Percentiles rank a stretch among this genome's conserved stretches.
Evolutionary conservation across 257 asterid species (phyloP).

Genomic region (Hygrophila difformis): DNA sequence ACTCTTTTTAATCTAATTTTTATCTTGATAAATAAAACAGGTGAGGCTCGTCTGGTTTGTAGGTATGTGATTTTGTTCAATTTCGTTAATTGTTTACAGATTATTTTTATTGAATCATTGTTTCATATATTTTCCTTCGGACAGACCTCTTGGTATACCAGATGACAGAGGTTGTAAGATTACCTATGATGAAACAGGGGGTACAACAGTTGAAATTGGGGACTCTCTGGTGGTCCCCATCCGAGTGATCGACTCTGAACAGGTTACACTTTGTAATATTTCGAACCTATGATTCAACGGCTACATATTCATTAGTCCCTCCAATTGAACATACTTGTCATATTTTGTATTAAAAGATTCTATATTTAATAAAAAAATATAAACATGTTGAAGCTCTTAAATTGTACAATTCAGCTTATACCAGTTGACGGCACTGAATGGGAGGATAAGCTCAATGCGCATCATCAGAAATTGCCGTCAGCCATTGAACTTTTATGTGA

Average conservation of each 20-base stretch:
- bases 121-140: too few relatives aligned
- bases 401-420: constrained; percentile 37
- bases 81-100: too few relatives aligned
- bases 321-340: too few relatives aligned
- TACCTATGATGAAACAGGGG: constrained; percentile 16
- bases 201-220: constrained; percentile 23
- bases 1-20: constrained; percentile 10
- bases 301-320: too few relatives aligned
- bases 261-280: constrained; percentile 31
- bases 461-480: constrained; percentile 50
- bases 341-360: too few relatives aligned
- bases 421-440: constrained; percentile 34
- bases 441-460: constrained; percentile 29
- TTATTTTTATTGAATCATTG: too few relatives aligned
- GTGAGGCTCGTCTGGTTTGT: constrained; percentile 63
- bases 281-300: constrained; percentile 2
- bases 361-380: too few relatives aligned
- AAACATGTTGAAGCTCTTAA: constrained; percentile 9
- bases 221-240: constrained; percentile 47
- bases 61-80: constrained; percentile 38
- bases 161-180: constrained; percentile 40
- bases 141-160: constrained; percentile 51
- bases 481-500: constrained; percentile 31
- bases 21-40: constrained; percentile 23
- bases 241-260: constrained; percentile 48